Evolutionary conservation across 495 filamentous ascomycete species (phyloP), one percentile per base, ranked within the genome.

Genomic region (Hypoxylon subgilvum): DNA sequence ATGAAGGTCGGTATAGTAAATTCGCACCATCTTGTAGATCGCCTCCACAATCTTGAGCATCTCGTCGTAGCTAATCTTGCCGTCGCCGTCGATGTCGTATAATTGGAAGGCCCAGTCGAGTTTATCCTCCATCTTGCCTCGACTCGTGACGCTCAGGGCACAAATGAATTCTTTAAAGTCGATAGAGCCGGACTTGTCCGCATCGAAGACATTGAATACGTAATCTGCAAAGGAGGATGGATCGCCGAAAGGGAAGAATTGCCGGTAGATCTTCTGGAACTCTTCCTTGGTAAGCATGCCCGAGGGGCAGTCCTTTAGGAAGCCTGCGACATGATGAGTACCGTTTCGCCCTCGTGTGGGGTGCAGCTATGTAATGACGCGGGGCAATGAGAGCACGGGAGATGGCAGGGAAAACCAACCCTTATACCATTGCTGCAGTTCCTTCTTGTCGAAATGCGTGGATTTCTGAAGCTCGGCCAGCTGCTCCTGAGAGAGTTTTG

Each of bases 111-210:
- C 94, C 94, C 94, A 98, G 71, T 97, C 95, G 48, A 98, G 83
- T 73, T 98, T 98, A 73, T 98, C 94, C 79, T 97, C 95, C 90
- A 97, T 93, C 79, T 96, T 94, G 57, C 94, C 94, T 35, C 95
- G 85, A 67, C 90, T 95, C 12, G 94, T 98, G 65, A 98, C 95
- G 71, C 92, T 96, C 36, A 98, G 77, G 16, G 94, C 95, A 77
- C 95, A 97, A 75, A 98, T 98, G 76, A 97, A 97, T 72, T 97
- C 95, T 72, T 98, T 97, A 76, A 98, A 98, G 80, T 98, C 94
- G 70, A 98, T 98, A 52, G 90, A 91, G 50, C 94, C 94, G 28
- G 90, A 95, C 67, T 96, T 92, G 76, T 98, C 94, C 57, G 90
- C 87, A 72, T 98, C 94, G 74, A 98, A 98, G 8, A 98, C 94